A percentile compares a stretch with the other conserved stretches of the same genome.
Conservation (phyloP, 1,284 basidiomycete species). For the Fomitopsis pinicola region DNA sequence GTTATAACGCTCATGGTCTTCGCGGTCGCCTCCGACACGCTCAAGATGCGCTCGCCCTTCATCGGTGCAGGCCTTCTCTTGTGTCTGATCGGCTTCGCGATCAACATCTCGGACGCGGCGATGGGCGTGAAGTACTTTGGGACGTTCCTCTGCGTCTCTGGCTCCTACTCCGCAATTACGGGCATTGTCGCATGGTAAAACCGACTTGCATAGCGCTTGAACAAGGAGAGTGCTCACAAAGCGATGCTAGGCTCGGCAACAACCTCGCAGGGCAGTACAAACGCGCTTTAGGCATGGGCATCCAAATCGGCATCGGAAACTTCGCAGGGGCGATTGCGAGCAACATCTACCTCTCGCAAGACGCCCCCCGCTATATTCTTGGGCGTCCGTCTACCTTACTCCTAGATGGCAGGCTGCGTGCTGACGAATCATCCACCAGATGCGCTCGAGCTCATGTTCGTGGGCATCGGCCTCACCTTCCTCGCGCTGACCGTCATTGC, state of each 20-base stretch:
- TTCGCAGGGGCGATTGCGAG: constrained; percentile 49
- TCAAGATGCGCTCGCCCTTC: constrained; percentile 55
- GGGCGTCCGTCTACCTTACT: constrained; percentile 29
- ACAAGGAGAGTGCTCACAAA: constrained; percentile 9
- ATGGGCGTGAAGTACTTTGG: constrained; percentile 63
- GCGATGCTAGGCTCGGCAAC: constrained; percentile 44
- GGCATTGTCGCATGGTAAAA: constrained; percentile 60
- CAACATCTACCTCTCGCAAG: constrained; percentile 54
- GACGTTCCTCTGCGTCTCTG: constrained; percentile 57
- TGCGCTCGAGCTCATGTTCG: constrained; percentile 31
- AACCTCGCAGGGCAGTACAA: constrained; percentile 63
- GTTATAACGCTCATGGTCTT: constrained; percentile 50
- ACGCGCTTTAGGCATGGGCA: constrained; percentile 55
- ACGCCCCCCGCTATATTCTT: constrained; percentile 54
- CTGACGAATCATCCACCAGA: too few species aligned
- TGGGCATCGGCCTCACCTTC: constrained; percentile 40
- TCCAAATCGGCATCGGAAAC: constrained; percentile 65
- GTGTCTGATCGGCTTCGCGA: constrained; percentile 56
- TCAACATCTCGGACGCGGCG: constrained; percentile 53
- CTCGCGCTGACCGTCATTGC: constrained; percentile 44
- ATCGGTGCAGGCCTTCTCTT: constrained; percentile 50
- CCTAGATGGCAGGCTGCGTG: too few species aligned
- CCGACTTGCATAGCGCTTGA: too few species aligned
- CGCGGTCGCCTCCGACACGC: constrained; percentile 55
- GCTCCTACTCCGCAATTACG: constrained; percentile 58